These are phyloP conservation scores for Monosporozyma yasuniensis DNA, from an alignment of 805 yeast genomes.

Conservation along the genomic window DNA sequence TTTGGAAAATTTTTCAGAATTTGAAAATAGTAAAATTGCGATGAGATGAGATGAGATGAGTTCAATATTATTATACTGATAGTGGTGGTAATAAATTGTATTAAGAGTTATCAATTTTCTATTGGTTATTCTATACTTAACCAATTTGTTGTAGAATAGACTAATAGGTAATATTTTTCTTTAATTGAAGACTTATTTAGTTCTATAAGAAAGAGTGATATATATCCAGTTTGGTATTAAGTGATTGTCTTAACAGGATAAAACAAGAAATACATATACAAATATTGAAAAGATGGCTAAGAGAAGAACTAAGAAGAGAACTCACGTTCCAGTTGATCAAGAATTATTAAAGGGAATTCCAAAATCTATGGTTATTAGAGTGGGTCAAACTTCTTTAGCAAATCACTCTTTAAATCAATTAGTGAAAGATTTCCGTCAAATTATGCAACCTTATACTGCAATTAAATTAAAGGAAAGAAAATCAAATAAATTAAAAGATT, in stretches of 20 bases:
- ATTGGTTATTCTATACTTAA: no score
- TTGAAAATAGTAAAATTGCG: not conserved
- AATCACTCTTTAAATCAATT: slow-evolving; percentile 78
- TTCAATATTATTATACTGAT: not conserved
- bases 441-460: slow-evolving; percentile 97
- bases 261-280: not conserved
- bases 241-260: not conserved
- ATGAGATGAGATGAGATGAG: not conserved
- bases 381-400: slow-evolving; percentile 46
- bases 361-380: slow-evolving; percentile 85
- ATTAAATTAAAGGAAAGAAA: slow-evolving; percentile 78
- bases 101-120: no score
- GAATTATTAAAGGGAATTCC: slow-evolving; percentile 72
- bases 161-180: no score
- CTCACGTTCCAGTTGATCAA: slow-evolving; percentile 53
- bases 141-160: no score
- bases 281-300: slow-evolving; percentile 37
- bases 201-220: not conserved
- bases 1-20: not conserved
- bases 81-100: not conserved
- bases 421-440: slow-evolving; percentile 75
- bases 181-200: no score
- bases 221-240: not conserved
- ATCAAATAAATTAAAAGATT: slow-evolving; percentile 80
- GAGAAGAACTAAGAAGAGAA: slow-evolving; percentile 70